Base-by-base conservation (phyloP, 305 asterid species). In the Solanum hybrid region DNA sequence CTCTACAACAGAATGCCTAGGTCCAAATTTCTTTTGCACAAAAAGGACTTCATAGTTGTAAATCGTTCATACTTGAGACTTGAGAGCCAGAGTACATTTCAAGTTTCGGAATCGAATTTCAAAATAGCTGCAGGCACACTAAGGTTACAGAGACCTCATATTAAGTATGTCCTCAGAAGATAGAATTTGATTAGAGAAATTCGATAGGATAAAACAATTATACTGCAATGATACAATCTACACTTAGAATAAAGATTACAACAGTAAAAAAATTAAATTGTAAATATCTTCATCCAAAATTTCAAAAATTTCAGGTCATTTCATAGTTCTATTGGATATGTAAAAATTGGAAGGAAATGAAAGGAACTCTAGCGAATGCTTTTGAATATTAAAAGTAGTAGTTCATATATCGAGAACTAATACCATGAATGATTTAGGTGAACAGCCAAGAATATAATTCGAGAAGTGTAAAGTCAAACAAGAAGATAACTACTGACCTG, bases 401-500 rank as follows among this genome's bases (percentile, higher is more conserved):
- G 32, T 32, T 61, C 78, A 57, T 57, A 15, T 27, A 29, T 51
- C 15, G 15, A 70, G 76, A 70, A 85, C 32, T 45, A 84, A 31
- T 51, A 17, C 39, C 76, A 85, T 32, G 45, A 57, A 61, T 57
- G 22, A 57, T 85, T 73, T 34, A 78, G 87, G 39, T 84, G 45
- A 88, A 90, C 38, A n/a, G 32, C 26, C 29, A 90, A 70, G 10
- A 89, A 72, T 65, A 85, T 31, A 78, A 26, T 90, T 87, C 17
- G 34, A 73, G 88, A 73, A 72, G 70, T 33, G 34, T 24, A 22
- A 85, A 57, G 88, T 57, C 88, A 89, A 76, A 51, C 79, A 89
- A 31, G 70, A 84, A 90, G 84, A 86, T 87, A 73, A 93, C 15
- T 84, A 92, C 14, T 45, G 86, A 97, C 98, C 99, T 91, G 99